A percentile compares a stretch with the other conserved stretches of the same genome.
These are phyloP conservation scores for Pisolithus orientalis DNA, from an alignment of 768 basidiomycete species.

Conservation along the genomic window DNA sequence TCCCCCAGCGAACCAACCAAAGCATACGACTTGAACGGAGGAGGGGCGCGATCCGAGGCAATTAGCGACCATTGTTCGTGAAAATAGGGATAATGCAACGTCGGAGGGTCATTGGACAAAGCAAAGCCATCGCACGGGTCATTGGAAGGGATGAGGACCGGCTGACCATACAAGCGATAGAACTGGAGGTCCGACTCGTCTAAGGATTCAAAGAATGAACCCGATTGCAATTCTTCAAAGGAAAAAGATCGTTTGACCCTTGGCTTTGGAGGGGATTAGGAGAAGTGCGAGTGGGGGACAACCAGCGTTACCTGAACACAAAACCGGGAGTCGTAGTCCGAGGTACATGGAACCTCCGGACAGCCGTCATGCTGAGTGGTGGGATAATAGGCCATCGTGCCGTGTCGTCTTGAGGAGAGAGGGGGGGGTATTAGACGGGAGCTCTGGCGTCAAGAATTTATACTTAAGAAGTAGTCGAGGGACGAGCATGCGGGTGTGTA, in stretches of 20 bases:
- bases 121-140: slow-evolving; percentile 15
- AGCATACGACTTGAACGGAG: slow-evolving; percentile 23
- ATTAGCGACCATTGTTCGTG: not conserved
- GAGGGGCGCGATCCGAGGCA: slow-evolving; percentile 2
- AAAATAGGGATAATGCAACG: slow-evolving; percentile 1
- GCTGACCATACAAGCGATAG: slow-evolving; percentile 27
- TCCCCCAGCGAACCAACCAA: slow-evolving; percentile 24
- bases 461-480: not conserved
- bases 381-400: not conserved
- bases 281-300: not conserved
- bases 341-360: not conserved
- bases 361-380: not conserved
- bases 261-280: slow-evolving; percentile 10
- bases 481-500: not conserved
- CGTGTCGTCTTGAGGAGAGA: no score
- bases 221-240: slow-evolving; percentile 30
- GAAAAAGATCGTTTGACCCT: slow-evolving; percentile 24
- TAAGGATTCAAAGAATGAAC: slow-evolving; percentile 21
- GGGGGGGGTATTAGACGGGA: not conserved
- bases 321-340: slow-evolving; percentile 16
- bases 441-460: not conserved
- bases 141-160: slow-evolving; percentile 25
- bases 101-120: slow-evolving; percentile 3
- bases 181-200: slow-evolving; percentile 30
- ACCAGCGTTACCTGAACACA: slow-evolving; percentile 15